Conservation (phyloP, 108 stramenopile species). For the Stephanodiscus minutulus region DNA sequence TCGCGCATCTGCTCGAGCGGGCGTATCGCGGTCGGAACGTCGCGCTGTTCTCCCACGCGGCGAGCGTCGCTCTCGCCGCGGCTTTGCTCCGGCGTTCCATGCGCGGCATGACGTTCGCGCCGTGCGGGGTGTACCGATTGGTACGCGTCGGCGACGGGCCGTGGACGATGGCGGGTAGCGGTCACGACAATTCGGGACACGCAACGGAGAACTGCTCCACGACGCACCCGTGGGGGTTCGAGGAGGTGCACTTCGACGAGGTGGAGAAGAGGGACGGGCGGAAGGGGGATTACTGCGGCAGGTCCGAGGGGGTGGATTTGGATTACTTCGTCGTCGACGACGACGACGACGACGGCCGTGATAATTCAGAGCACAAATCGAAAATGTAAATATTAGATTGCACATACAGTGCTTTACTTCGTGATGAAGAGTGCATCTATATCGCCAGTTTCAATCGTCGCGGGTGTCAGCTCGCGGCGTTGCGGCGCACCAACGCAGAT, state of each 20-base stretch:
- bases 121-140: slow-evolving; percentile 40
- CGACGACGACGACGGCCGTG: not conserved
- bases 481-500: no score
- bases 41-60: slow-evolving; percentile 42
- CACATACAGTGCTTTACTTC: no score
- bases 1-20: slow-evolving; percentile 28
- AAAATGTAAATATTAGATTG: slow-evolving; percentile 10
- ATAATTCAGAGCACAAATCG: no score
- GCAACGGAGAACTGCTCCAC: slow-evolving; percentile 36
- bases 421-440: no score
- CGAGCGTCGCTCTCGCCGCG: slow-evolving; percentile 38
- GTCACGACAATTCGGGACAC: slow-evolving; percentile 28
- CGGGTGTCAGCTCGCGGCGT: no score
- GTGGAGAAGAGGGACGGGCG: not conserved
- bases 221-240: slow-evolving; percentile 44
- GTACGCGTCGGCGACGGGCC: slow-evolving; percentile 15
- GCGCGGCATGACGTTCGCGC: slow-evolving; percentile 38
- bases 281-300: no score
- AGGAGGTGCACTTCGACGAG: slow-evolving; percentile 29
- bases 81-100: slow-evolving; percentile 33
- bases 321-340: slow-evolving; percentile 44
- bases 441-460: no score
- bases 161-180: slow-evolving; percentile 29
- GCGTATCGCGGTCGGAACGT: slow-evolving; percentile 22
- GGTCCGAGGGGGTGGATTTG: slow-evolving; percentile 41